Base-by-base conservation (phyloP, 1,284 basidiomycete genomes). In the Xanthoconium separans region DNA sequence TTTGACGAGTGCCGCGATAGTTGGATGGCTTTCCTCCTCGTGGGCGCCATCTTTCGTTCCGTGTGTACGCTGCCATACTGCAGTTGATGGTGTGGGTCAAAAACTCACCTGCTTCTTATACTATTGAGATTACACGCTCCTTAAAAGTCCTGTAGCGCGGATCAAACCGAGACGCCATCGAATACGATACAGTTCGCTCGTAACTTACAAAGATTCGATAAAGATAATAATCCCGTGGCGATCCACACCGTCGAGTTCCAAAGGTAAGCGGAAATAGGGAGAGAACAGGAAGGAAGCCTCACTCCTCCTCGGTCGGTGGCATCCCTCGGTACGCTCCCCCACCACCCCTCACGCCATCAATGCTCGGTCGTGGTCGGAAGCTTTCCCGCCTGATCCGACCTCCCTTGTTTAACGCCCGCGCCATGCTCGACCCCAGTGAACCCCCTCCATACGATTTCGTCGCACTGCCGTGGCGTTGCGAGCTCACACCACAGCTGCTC, bases 341-440 rank as follows among this genome's bases (percentile, higher is more conserved):
- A 2, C 43, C 47, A 20, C 61, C 20, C 59, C 68, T 53, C 66
- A 66, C 27, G 47, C 61, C 50, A 59, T 89, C 86, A 20, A 82
- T 70, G 62, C 88, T 91, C 40, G 87, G 80, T 42, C 89, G 75
- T 10, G 89, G 89, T 65, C 82, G 86, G 69, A 91, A 91, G 68
- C 89, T 91, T 73, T 91, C 89, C 58, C 85, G 76, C 53, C 54
- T 69, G 40, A 70, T 64, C 22, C 65, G 61, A 43, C 77, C 70
- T 22, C 77, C 76, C 62, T 81, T 84, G 68, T 74, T 75, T 50
- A 73, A 69, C 11, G 68, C 60, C 20, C 65, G 61, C 44, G 61
- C 54, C 22, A 58, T 48, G 18, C 59, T 61, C n/a, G 72, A 66
- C 10, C 66, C 65, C 44, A 65, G 62, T 15, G 72, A 53, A 40